These are phyloP conservation scores for Solanum verrucosum DNA, from an alignment of 257 asterid species.

Conservation along the genomic window DNA sequence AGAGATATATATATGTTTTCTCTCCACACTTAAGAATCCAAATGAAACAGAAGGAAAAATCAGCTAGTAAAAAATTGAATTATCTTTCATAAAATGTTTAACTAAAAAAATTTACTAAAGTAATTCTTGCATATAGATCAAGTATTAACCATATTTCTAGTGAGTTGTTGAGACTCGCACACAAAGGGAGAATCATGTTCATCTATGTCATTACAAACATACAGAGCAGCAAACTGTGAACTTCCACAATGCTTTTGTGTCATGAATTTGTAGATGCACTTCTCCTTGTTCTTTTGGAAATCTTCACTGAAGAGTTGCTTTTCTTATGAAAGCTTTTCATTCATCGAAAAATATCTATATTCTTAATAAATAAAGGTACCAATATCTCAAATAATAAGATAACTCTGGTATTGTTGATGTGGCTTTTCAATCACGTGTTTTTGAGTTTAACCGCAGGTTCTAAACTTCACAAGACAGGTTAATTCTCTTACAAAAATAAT, in stretches of 20 bases:
- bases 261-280: background rate
- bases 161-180: background rate
- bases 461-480: background rate
- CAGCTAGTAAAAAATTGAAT: too few relatives aligned
- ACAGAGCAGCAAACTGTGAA: background rate
- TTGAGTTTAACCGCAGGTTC: background rate
- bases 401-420: background rate
- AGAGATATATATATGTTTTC: too few relatives aligned
- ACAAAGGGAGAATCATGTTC: background rate
- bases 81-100: too few relatives aligned
- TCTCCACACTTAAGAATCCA: too few relatives aligned
- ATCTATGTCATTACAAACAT: background rate
- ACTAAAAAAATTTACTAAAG: background rate
- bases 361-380: background rate
- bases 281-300: too few relatives aligned
- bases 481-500: background rate
- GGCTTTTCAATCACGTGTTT: background rate
- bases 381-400: background rate
- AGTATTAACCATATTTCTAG: background rate
- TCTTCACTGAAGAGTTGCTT: too few relatives aligned
- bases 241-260: background rate
- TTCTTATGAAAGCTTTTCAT: too few relatives aligned
- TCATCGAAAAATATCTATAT: too few relatives aligned
- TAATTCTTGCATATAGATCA: background rate
- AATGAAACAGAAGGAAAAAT: too few relatives aligned